phyloP scores from a whole-genome alignment of 257 asterid species.

The Solanum habrochaites region DNA sequence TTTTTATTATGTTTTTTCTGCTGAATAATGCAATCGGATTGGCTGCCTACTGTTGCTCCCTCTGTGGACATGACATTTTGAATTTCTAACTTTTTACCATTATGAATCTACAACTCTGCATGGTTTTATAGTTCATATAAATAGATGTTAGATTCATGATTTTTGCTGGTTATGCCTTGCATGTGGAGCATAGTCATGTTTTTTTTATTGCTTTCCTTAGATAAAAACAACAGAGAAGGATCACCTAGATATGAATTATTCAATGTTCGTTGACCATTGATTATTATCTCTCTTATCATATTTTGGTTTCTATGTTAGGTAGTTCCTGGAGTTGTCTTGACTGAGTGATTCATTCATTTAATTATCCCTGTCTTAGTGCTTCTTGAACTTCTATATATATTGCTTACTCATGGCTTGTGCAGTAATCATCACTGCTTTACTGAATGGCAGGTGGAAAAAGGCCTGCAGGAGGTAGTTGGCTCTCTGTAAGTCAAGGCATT shows the following conservation, averaged over 20 bases:
- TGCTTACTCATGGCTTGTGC: neutral
- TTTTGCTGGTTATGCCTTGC: neutral
- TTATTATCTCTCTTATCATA: neutral
- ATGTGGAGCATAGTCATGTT: neutral
- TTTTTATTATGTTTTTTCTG: neutral
- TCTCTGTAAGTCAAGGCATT: slow-evolving; percentile 93
- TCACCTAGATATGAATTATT: neutral
- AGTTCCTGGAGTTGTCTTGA: neutral
- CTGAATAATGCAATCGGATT: neutral
- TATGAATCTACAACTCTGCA: neutral
- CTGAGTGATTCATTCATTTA: neutral
- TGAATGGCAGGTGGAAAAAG: slow-evolving; percentile 49
- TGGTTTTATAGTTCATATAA: neutral
- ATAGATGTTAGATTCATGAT: neutral
- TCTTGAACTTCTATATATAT: neutral
- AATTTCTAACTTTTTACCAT: neutral
- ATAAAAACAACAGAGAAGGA: neutral
- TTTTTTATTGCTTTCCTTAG: neutral
- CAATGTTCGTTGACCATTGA: neutral
- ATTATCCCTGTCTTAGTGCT: neutral
- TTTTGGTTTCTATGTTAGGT: neutral
- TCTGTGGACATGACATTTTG: neutral
- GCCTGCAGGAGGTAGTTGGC: slow-evolving; percentile 75
- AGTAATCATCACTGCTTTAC: neutral
- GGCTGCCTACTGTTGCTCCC: neutral